phyloP scores from a whole-genome alignment of 139 green algal species.

The Micractinium conductrix region DNA sequence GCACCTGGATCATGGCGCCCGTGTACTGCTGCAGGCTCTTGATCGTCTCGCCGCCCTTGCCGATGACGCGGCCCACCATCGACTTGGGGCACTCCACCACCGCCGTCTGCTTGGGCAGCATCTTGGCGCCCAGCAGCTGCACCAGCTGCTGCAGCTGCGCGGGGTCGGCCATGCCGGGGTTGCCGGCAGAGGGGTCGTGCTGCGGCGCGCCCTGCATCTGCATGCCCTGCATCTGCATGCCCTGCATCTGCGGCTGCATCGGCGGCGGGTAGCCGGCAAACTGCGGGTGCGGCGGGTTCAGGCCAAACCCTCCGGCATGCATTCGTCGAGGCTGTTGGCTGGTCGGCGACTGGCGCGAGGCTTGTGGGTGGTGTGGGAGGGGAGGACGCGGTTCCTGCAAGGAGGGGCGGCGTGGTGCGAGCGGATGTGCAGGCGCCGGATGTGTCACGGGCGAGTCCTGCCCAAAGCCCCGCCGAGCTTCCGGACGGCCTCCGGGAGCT shows the following conservation, averaged over 20 bases:
- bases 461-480: too few relatives aligned
- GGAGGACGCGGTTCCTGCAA: neutral
- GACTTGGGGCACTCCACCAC: slow-evolving; percentile 87
- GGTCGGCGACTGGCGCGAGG: neutral
- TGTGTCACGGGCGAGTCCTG: too few relatives aligned
- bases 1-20: slow-evolving; percentile 83
- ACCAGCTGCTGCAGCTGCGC: slow-evolving; percentile 47
- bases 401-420: too few relatives aligned
- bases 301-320: slow-evolving; percentile 13
- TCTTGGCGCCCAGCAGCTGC: slow-evolving; percentile 34
- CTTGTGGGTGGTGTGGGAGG: neutral
- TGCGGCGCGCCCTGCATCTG: neutral
- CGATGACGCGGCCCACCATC: slow-evolving; percentile 93
- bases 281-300: slow-evolving; percentile 7
- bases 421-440: too few relatives aligned
- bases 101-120: slow-evolving; percentile 56
- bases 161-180: slow-evolving; percentile 34
- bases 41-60: slow-evolving; percentile 94
- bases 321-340: slow-evolving; percentile 6
- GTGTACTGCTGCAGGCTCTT: slow-evolving; percentile 90
- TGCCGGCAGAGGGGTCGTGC: slow-evolving; percentile 2
- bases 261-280: neutral
- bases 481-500: too few relatives aligned
- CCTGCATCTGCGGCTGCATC: neutral
- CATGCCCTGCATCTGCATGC: too few relatives aligned